Percentiles rank a stretch among this genome's conserved stretches.
phyloP scores from a whole-genome alignment of 176 grass and related monocot species.

The Rhynchospora tenuis region DNA sequence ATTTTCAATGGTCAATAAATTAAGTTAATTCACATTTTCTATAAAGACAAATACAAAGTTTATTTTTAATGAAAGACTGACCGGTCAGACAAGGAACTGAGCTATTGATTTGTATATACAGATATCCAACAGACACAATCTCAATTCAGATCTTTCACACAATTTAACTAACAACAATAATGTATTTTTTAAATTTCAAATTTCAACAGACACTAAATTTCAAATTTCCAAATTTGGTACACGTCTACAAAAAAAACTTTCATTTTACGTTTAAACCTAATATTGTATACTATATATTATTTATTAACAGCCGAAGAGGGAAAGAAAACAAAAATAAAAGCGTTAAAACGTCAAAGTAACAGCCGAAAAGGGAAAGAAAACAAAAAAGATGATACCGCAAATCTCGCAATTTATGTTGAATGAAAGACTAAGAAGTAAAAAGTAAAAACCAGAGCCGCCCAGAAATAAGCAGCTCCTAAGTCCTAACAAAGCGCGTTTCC shows the following conservation, averaged over 20 bases:
- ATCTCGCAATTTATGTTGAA: not conserved
- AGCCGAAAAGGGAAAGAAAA: constrained; percentile 13
- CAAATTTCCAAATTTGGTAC: not conserved
- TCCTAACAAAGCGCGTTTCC: constrained; percentile 73
- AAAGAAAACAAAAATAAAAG: not conserved
- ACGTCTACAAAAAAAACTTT: not conserved
- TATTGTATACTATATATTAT: too few relatives aligned
- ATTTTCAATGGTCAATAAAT: too few relatives aligned
- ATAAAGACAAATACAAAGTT: too few relatives aligned
- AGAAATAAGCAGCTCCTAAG: constrained; percentile 23
- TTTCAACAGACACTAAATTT: too few relatives aligned
- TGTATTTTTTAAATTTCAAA: not conserved
- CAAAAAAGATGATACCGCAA: not conserved
- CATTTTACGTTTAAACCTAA: not conserved
- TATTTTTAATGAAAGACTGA: not conserved
- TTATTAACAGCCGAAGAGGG: not conserved
- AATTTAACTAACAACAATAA: not conserved
- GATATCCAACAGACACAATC: not conserved
- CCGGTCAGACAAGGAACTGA: not conserved
- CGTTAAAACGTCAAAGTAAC: not conserved
- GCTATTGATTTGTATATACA: too few relatives aligned
- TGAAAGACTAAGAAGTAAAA: not conserved
- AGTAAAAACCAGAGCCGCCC: too few relatives aligned
- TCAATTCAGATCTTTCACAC: not conserved
- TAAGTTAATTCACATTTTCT: too few relatives aligned